These are phyloP conservation scores for Effrenium voratum DNA, from an alignment of 73 alveolate species.

Conservation along the genomic window DNA sequence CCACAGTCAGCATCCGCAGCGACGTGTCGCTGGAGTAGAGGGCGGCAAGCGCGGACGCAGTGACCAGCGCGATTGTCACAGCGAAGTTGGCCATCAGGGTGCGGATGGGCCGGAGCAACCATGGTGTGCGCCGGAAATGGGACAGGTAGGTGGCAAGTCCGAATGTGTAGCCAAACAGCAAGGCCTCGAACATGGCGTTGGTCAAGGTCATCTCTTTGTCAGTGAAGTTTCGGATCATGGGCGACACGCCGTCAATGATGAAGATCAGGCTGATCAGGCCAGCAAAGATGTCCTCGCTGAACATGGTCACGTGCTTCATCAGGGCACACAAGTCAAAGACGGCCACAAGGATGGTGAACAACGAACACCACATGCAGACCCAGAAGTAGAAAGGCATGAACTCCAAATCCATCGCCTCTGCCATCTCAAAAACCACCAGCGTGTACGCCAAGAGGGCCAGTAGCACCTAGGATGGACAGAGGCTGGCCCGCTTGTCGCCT, in stretches of 20 bases:
- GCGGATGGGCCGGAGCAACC: slow-evolving; percentile 19
- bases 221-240: background rate
- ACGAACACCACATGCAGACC: slow-evolving; percentile 4
- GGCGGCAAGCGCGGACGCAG: background rate
- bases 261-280: background rate
- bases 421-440: background rate
- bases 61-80: background rate
- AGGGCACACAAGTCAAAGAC: background rate
- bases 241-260: background rate
- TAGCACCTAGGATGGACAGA: background rate
- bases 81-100: slow-evolving; percentile 9
- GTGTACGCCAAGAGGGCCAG: slow-evolving; percentile 27
- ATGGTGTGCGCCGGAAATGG: background rate
- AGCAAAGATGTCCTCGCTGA: slow-evolving; percentile 13
- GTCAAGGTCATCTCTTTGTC: background rate
- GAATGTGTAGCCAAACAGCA: background rate
- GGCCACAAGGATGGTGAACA: background rate
- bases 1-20: slow-evolving; percentile 6
- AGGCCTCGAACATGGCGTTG: background rate
- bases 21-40: background rate
- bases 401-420: background rate
- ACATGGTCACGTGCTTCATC: slow-evolving; percentile 19
- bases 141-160: background rate
- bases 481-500: background rate
- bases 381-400: background rate